phyloP scores from a whole-genome alignment of 1,139 yeast genomes.

The Zygosaccharomyces sapae region DNA sequence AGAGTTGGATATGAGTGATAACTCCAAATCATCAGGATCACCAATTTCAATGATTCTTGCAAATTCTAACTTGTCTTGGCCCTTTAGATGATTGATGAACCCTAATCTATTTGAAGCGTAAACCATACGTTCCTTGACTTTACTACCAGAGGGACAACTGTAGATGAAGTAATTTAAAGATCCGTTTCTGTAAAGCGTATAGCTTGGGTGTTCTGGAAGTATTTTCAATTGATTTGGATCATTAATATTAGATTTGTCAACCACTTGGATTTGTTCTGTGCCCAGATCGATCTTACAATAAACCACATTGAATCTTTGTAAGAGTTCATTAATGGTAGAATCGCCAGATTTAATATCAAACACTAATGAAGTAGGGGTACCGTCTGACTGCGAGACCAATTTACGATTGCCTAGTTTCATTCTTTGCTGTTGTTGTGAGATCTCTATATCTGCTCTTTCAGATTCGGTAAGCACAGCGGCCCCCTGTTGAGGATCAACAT shows the following conservation, averaged over 20 bases:
- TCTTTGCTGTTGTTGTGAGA: constrained; percentile 27
- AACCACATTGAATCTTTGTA: constrained; percentile 30
- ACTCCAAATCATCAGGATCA: constrained; percentile 61
- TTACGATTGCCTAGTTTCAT: constrained; percentile 23
- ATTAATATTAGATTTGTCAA: constrained; percentile 20
- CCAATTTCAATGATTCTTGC: constrained; percentile 59
- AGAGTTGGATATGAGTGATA: constrained; percentile 33
- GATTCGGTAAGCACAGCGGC: constrained; percentile 53
- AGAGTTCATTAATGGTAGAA: constrained; percentile 22
- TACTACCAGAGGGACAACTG: constrained; percentile 86
- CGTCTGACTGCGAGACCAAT: constrained; percentile 32
- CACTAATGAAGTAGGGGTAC: constrained; percentile 32
- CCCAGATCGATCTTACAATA: constrained; percentile 39
- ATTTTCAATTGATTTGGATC: constrained; percentile 36
- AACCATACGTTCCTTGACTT: constrained; percentile 86
- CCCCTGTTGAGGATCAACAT: constrained; percentile 13
- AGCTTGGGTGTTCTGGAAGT: constrained; percentile 49
- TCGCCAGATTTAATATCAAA: constrained; percentile 31
- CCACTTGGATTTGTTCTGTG: constrained; percentile 38
- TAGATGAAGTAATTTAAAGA: constrained; percentile 52
- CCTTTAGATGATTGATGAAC: constrained; percentile 49
- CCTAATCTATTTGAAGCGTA: constrained; percentile 82
- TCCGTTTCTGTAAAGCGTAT: constrained; percentile 46
- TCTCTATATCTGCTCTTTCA: constrained; percentile 42
- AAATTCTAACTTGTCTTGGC: constrained; percentile 36